These are phyloP conservation scores for Ophioceras dolichostomum DNA, from an alignment of 2,329 filamentous ascomycete genomes.

Conservation along the genomic window DNA sequence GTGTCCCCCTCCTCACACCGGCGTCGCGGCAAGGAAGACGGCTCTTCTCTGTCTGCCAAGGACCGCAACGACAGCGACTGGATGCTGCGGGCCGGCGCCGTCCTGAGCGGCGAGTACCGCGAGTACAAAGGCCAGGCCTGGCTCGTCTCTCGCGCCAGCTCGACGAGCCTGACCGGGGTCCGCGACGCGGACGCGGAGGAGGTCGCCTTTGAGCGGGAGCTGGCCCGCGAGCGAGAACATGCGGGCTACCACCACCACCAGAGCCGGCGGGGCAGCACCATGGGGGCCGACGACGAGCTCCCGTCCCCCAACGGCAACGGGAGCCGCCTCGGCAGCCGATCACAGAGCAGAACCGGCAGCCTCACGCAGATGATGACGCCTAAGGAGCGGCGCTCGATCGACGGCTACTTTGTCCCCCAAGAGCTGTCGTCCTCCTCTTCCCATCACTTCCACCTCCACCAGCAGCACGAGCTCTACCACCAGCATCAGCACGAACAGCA, in stretches of 20 bases:
- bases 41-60: slow-evolving; percentile 20
- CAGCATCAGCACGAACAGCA: slow-evolving; percentile 18
- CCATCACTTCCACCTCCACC: slow-evolving; percentile 14
- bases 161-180: slow-evolving; percentile 44
- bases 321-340: slow-evolving; percentile 35
- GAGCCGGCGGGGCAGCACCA: slow-evolving; percentile 34
- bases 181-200: slow-evolving; percentile 36
- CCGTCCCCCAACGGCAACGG: slow-evolving; percentile 25
- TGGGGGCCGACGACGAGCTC: slow-evolving; percentile 21
- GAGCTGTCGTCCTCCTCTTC: no score
- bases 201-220: slow-evolving; percentile 33
- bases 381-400: slow-evolving; percentile 22
- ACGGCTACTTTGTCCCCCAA: slow-evolving; percentile 20
- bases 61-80: slow-evolving; percentile 51
- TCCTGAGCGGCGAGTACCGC: slow-evolving; percentile 48
- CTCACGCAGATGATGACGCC: slow-evolving; percentile 32
- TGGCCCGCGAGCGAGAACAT: slow-evolving; percentile 35
- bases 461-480: slow-evolving; percentile 30
- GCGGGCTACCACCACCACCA: slow-evolving; percentile 24
- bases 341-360: slow-evolving; percentile 29
- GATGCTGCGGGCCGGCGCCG: slow-evolving; percentile 49
- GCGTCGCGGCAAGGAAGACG: slow-evolving; percentile 8
- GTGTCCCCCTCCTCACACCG: slow-evolving; percentile 15
- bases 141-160: slow-evolving; percentile 53
- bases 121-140: slow-evolving; percentile 59